These are phyloP conservation scores for Porphyridium purpureum DNA, from an alignment of 23 red algal genomes.

Conservation along the genomic window DNA sequence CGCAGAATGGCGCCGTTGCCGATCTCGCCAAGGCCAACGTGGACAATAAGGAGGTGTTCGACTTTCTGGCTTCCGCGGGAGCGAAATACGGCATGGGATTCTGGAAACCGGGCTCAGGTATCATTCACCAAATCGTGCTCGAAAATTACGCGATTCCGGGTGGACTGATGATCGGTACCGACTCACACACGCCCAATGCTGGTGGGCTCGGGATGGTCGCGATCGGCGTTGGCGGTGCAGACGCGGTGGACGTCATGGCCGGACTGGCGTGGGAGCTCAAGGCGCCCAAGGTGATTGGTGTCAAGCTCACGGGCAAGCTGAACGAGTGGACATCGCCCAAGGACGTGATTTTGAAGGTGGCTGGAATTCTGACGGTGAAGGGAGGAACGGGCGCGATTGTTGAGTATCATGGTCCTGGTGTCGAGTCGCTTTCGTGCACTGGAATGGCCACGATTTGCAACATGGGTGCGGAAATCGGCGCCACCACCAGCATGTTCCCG, in stretches of 20 bases:
- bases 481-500: constrained; percentile 90
- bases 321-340: constrained; percentile 81
- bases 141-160: constrained; percentile 99
- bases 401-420: constrained; percentile 93
- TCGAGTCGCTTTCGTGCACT: constrained; percentile 93
- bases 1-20: constrained; percentile 54
- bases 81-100: constrained; percentile 96
- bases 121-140: constrained; percentile 98
- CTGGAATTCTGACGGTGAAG: constrained; percentile 97
- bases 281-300: constrained; percentile 91
- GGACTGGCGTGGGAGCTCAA: constrained; percentile 98
- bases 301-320: constrained; percentile 82
- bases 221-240: constrained; percentile 93
- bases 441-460: constrained; percentile 99
- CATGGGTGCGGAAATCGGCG: constrained; percentile 98
- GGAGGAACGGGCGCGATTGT: constrained; percentile 97
- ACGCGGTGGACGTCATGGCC: constrained; percentile 99
- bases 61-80: constrained; percentile 76
- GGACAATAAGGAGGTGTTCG: constrained; percentile 88
- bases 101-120: constrained; percentile 92
- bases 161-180: constrained; percentile 95
- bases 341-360: constrained; percentile 95
- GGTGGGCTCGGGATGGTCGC: constrained; percentile 89
- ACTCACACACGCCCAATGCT: constrained; percentile 98
- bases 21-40: constrained; percentile 66